Percentiles rank a stretch among this genome's conserved stretches.
Conservation (phyloP, 129 eudicot species). For the Calendula officinalis region DNA sequence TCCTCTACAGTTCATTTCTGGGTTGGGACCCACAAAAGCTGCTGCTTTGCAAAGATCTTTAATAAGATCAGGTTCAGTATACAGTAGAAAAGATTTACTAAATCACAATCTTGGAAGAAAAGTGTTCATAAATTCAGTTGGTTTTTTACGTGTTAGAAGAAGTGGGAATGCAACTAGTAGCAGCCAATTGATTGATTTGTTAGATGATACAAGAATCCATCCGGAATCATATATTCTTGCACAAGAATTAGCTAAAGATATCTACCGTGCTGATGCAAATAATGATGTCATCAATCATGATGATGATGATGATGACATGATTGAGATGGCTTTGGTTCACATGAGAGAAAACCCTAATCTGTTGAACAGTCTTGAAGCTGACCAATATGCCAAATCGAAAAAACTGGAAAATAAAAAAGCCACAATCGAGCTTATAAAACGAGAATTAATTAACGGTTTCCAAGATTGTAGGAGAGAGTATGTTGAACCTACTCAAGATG, state of each 20-base stretch:
- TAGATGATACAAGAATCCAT: constrained; percentile 91
- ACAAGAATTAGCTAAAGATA: constrained; percentile 83
- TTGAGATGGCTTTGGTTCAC: constrained; percentile 72
- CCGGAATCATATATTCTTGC: constrained; percentile 90
- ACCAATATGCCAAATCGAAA: constrained; percentile 64
- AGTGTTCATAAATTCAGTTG: constrained; percentile 84
- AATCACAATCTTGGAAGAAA: constrained; percentile 83
- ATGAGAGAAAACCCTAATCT: constrained; percentile 68
- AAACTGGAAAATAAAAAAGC: constrained; percentile 60
- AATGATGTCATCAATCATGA: constrained; percentile 37
- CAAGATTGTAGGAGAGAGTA: constrained; percentile 73
- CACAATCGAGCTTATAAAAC: constrained; percentile 57
- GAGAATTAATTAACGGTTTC: constrained; percentile 70
- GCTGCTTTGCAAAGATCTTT: constrained; percentile 77
- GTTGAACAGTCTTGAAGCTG: constrained; percentile 58
- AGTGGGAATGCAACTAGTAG: constrained; percentile 81
- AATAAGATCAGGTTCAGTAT: constrained; percentile 69
- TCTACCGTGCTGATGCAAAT: constrained; percentile 53
- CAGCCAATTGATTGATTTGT: constrained; percentile 66
- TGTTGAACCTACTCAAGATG: constrained; percentile 80
- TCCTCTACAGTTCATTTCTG: constrained; percentile 82
- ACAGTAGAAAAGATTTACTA: constrained; percentile 70
- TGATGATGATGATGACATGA: constrained; percentile 68
- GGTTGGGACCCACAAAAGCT: constrained; percentile 90
- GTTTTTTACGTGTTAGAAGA: constrained; percentile 79